phyloP scores from a whole-genome alignment of 495 filamentous ascomycete species.

The Talaromyces wortmannii region DNA sequence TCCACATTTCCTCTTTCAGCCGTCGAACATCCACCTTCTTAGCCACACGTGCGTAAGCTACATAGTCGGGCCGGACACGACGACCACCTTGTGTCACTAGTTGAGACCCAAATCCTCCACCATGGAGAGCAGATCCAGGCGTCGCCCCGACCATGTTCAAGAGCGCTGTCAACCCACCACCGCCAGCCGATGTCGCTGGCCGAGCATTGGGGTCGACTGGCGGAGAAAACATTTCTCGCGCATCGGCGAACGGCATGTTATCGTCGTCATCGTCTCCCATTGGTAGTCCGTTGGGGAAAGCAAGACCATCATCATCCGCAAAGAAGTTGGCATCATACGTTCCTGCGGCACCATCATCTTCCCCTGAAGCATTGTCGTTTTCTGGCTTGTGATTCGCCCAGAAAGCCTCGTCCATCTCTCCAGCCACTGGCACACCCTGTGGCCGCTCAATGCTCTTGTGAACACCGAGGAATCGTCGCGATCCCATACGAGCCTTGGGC shows the following conservation, averaged over 20 bases:
- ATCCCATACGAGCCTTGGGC: conserved; percentile 72
- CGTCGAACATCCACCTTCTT: conserved; percentile 98
- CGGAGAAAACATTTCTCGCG: conserved; percentile 82
- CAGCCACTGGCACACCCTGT: conserved; percentile 45
- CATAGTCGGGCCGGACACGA: conserved; percentile 82
- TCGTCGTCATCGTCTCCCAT: conserved; percentile 64
- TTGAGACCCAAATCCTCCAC: conserved; percentile 77
- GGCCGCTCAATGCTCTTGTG: conserved; percentile 32
- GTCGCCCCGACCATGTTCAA: conserved; percentile 40
- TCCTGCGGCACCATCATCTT: conserved; percentile 50
- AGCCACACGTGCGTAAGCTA: conserved; percentile 90
- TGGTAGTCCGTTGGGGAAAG: conserved; percentile 58
- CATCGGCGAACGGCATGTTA: conserved; percentile 82
- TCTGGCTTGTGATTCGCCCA: conserved; percentile 76
- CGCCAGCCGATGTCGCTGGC: conserved; percentile 28
- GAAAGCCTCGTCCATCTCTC: conserved; percentile 88
- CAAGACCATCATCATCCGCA: conserved; percentile 88
- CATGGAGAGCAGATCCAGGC: conserved; percentile 21
- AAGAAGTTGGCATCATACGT: conserved; percentile 98
- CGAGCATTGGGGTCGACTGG: conserved; percentile 38
- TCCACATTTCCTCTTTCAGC: conserved; percentile 96
- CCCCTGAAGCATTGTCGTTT: conserved; percentile 36
- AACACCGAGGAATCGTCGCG: conserved; percentile 38
- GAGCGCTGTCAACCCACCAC: conserved; percentile 31
- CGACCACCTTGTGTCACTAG: conserved; percentile 81